phyloP scores from a whole-genome alignment of 2,329 filamentous ascomycete species.

The Arthrocladium fulminans region DNA sequence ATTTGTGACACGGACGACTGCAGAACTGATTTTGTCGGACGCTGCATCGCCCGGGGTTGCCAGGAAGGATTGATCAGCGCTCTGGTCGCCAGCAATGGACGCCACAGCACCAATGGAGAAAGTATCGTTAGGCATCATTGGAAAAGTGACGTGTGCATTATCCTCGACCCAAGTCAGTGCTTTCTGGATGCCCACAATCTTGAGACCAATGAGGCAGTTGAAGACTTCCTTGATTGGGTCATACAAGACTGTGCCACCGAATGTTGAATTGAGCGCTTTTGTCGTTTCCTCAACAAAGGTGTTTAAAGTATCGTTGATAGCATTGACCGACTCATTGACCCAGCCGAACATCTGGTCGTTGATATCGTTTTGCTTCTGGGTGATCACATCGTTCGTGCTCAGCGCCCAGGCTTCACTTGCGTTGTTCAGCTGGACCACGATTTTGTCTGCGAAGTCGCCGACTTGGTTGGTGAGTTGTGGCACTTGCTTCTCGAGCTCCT shows the following conservation, averaged over 20 bases:
- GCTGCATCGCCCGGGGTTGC: conserved; percentile 64
- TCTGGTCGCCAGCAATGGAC: conserved; percentile 42
- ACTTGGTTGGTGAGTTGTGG: conserved; percentile 67
- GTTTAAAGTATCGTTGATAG: conserved; percentile 79
- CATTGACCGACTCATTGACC: conserved; percentile 72
- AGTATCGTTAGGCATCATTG: conserved; percentile 65
- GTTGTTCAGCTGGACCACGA: conserved; percentile 62
- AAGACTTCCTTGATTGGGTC: conserved; percentile 71
- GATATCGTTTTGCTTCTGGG: conserved; percentile 56
- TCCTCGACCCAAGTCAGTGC: conserved; percentile 91
- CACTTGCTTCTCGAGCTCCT: conserved; percentile 62
- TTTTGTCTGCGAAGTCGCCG: conserved; percentile 67
- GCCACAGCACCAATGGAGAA: conserved; percentile 70
- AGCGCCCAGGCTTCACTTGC: conserved; percentile 69
- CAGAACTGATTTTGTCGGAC: conserved; percentile 70
- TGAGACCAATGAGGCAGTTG: conserved; percentile 78
- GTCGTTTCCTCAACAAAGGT: conserved; percentile 70
- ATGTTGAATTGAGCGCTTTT: conserved; percentile 63
- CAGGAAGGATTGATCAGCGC: conserved; percentile 59
- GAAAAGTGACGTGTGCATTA: conserved; percentile 73
- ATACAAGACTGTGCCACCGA: conserved; percentile 72
- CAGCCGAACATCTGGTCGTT: conserved; percentile 80
- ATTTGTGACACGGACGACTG: conserved; percentile 60
- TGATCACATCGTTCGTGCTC: conserved; percentile 65
- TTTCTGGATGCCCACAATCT: conserved; percentile 73